Evolutionary conservation across 768 basidiomycete genomes (phyloP), one percentile per base, ranked within the genome.

Genomic region (Lentinula sp.): DNA sequence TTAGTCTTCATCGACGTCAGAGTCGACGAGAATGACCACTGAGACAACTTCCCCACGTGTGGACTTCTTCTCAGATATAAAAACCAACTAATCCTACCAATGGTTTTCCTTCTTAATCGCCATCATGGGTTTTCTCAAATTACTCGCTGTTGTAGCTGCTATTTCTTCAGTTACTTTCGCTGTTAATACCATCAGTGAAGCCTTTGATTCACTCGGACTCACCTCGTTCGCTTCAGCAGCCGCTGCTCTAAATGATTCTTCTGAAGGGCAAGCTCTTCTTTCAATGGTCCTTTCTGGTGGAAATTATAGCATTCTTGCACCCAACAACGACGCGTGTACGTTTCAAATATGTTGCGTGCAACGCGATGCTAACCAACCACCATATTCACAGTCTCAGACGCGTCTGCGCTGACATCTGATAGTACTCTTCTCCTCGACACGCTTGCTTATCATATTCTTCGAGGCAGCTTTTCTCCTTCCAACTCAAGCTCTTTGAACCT

Each of bases 261-360:
- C 70, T 13, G 67, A 62, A 6, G 87, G 84, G 5, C 70, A 74
- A 60, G 63, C 67, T 16, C 68, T 87, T n/a, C 70, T 86, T 37
- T 50, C 66, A 6, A 63, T 75, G 59, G 71, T 85, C n/a, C 68
- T 77, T 1, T 70, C 69, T 33, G 81, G 80, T 4, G 39, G 45
- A 32, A 51, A 79, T 42, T 76, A 72, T 61, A 81, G 84, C 0
- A 63, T 88, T 13, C 88, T 88, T 66, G 83, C 81, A 0, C 85
- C 87, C 3, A 77, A 70, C 55, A 77, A 88, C 64, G 65, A 67
- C 1, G 86, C 88, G 4, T 77, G 85, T 86, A 59, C 62, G 79
- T 74, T 41, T 39, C 37, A 6, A 32, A 36, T 50, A 36, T 51
- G 20, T 51, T 18, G 33, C 61, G 20, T 32, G 18, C 50, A 18